A percentile compares a stretch with the other conserved stretches of the same genome.
phyloP scores from a whole-genome alignment of 2,329 filamentous ascomycete species.

The Stagonosporopsis vannaccii region DNA sequence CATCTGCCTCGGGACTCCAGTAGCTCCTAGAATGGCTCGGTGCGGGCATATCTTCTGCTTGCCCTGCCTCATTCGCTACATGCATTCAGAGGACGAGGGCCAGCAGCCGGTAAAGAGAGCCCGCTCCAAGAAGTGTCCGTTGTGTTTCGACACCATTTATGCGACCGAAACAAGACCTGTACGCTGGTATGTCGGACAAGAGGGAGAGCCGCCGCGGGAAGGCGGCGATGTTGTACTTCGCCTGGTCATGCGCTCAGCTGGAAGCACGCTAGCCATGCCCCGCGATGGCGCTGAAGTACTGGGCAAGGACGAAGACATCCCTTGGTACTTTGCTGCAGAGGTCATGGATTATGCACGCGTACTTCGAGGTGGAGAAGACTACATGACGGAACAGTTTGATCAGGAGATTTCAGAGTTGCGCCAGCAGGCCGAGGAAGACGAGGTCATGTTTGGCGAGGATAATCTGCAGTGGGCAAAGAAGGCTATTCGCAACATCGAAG shows the following conservation, averaged over 20 bases:
- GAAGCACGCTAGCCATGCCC: slow-evolving; percentile 86
- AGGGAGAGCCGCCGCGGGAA: slow-evolving; percentile 78
- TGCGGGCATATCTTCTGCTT: slow-evolving; percentile 98
- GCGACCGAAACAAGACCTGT: slow-evolving; percentile 89
- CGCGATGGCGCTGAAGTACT: slow-evolving; percentile 78
- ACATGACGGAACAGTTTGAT: slow-evolving; percentile 83
- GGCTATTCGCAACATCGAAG: slow-evolving; percentile 76
- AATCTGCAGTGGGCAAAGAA: slow-evolving; percentile 85
- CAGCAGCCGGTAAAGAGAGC: slow-evolving; percentile 70
- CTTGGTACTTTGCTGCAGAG: slow-evolving; percentile 94
- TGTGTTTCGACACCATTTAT: slow-evolving; percentile 94
- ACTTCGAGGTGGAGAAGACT: slow-evolving; percentile 91
- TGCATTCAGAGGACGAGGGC: slow-evolving; percentile 80
- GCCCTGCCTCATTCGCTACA: slow-evolving; percentile 91
- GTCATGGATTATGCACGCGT: slow-evolving; percentile 93
- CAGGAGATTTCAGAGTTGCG: slow-evolving; percentile 77
- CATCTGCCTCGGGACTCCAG: slow-evolving; percentile 91
- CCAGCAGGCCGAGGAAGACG: slow-evolving; percentile 84
- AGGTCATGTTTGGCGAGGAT: slow-evolving; percentile 89
- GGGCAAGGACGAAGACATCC: slow-evolving; percentile 76
- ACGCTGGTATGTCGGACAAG: slow-evolving; percentile 88
- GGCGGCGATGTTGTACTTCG: slow-evolving; percentile 90
- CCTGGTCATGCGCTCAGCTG: slow-evolving; percentile 79
- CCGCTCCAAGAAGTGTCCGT: slow-evolving; percentile 93
- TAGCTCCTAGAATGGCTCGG: slow-evolving; percentile 94